Evolutionary conservation across 345 rosid genomes (phyloP).

Genomic region (Combretum micranthum): DNA sequence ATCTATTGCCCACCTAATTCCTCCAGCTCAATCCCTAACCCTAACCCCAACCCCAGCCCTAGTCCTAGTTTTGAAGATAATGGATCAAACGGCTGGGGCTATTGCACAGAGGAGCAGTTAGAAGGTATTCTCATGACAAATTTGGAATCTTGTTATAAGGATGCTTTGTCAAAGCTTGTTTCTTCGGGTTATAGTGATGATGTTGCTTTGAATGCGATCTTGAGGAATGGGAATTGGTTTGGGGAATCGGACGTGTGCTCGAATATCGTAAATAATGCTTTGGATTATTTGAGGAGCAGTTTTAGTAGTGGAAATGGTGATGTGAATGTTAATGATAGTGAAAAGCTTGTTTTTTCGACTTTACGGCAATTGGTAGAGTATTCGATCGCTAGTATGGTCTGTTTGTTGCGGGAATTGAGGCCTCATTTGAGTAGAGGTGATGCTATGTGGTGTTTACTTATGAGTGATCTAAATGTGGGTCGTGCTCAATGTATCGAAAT

Average conservation of each 20-base stretch:
- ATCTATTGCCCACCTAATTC: constrained; percentile 40
- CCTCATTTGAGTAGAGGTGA: constrained; percentile 85
- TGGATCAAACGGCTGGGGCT: constrained; percentile 45
- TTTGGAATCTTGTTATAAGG: constrained; percentile 51
- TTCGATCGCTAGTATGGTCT: constrained; percentile 75
- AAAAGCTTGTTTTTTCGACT: constrained; percentile 49
- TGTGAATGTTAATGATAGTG: constrained; percentile 27
- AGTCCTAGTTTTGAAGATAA: constrained; percentile 40
- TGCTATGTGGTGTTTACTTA: constrained; percentile 95
- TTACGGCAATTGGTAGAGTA: constrained; percentile 75
- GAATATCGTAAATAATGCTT: constrained; percentile 63
- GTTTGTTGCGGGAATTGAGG: constrained; percentile 77
- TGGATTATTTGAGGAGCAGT: constrained; percentile 59
- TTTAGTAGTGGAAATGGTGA: constrained; percentile 23
- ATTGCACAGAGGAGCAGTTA: constrained; percentile 80
- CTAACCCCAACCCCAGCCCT: constrained; percentile 12
- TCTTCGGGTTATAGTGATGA: constrained; percentile 66
- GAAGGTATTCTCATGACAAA: constrained; percentile 64
- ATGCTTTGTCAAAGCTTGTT: constrained; percentile 66
- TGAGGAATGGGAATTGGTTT: constrained; percentile 76
- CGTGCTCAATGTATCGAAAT: constrained; percentile 64
- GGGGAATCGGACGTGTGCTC: constrained; percentile 85
- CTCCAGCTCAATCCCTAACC: constrained; percentile 15
- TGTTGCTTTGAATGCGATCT: constrained; percentile 61
- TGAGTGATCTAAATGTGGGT: constrained; percentile 89